phyloP scores from a whole-genome alignment of 305 asterid genomes.

The Striga hermonthica region DNA sequence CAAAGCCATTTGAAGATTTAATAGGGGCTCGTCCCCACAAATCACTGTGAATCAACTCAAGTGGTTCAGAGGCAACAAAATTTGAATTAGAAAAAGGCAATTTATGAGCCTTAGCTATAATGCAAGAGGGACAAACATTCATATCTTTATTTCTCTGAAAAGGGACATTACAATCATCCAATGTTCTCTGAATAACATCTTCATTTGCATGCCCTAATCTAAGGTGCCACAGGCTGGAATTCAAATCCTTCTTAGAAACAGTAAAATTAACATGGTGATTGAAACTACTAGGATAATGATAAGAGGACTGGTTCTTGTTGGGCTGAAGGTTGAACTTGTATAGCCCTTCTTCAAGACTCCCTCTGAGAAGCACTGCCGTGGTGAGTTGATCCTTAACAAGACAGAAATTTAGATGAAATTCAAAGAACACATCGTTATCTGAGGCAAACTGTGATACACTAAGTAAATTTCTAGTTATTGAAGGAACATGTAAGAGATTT shows the following conservation, averaged over 20 bases:
- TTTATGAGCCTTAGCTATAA: background rate
- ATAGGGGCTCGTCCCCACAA: background rate
- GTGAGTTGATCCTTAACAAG: too few relatives aligned
- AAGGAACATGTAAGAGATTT: too few relatives aligned
- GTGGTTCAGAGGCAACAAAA: background rate
- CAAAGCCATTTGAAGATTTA: background rate
- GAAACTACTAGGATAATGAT: too few relatives aligned
- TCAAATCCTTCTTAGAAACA: too few relatives aligned
- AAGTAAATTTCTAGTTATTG: too few relatives aligned
- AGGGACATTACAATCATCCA: background rate
- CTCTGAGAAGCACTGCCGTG: too few relatives aligned
- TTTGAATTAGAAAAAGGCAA: background rate
- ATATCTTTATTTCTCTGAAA: background rate
- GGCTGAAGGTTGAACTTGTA: too few relatives aligned
- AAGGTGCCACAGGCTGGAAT: background rate
- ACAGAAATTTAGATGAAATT: too few relatives aligned
- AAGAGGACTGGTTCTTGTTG: too few relatives aligned
- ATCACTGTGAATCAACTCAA: background rate
- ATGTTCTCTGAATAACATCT: background rate
- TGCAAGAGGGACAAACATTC: background rate
- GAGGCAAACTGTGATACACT: too few relatives aligned
- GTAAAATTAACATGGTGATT: background rate
- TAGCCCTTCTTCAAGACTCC: too few relatives aligned
- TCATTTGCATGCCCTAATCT: background rate
- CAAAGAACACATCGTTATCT: too few relatives aligned